Percentiles rank a stretch among this genome's conserved stretches.
Conservation (phyloP, 2,329 filamentous ascomycete genomes). For the Ophiosphaerella narmari region DNA sequence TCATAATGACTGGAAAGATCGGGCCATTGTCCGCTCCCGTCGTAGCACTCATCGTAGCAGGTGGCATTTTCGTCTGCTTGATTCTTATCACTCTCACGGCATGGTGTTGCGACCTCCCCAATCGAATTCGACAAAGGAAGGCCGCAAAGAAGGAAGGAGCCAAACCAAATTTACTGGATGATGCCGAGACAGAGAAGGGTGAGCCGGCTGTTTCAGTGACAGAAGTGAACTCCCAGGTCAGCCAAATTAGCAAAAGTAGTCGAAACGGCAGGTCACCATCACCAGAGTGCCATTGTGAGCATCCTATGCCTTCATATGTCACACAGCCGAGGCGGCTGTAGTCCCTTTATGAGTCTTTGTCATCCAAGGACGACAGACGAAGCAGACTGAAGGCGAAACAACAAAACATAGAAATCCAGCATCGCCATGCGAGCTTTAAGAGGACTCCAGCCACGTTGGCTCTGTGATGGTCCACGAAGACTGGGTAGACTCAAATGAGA, state of each 20-base stretch:
- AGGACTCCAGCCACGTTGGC: no score
- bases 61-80: constrained; percentile 12
- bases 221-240: constrained; percentile 5
- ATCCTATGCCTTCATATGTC: constrained; percentile 1
- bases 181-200: constrained; percentile 9
- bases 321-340: constrained; percentile 1
- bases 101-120: constrained; percentile 14
- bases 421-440: no score
- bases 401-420: no score
- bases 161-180: constrained; percentile 3
- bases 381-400: no score
- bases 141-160: constrained; percentile 6
- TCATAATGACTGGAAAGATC: constrained; percentile 4
- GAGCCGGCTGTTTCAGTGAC: constrained; percentile 7
- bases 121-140: constrained; percentile 9
- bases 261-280: constrained; percentile 7
- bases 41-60: constrained; percentile 13
- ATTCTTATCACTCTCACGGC: constrained; percentile 11
- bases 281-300: constrained; percentile 9
- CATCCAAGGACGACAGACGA: not conserved
- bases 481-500: no score
- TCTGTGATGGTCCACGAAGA: no score
- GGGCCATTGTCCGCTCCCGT: constrained; percentile 12
- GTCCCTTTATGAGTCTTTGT: not conserved
- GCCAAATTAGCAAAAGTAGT: constrained; percentile 7